These are phyloP conservation scores for Coniferiporia weirii DNA, from an alignment of 1,284 basidiomycete species.

Conservation along the genomic window DNA sequence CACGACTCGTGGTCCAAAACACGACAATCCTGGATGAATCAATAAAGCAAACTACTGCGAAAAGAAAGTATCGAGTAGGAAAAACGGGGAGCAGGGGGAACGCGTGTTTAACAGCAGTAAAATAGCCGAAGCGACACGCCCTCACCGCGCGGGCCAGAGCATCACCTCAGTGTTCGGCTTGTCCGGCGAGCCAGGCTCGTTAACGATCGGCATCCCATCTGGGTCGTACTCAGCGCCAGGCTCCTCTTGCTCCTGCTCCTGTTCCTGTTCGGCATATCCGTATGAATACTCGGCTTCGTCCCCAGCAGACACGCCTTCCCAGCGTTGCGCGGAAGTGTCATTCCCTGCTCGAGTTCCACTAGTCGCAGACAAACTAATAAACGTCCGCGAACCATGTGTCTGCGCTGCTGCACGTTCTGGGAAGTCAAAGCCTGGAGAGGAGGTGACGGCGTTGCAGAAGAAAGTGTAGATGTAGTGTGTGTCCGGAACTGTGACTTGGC, in stretches of 20 bases:
- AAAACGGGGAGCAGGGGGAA: neutral
- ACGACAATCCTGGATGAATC: neutral
- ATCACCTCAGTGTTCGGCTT: constrained; percentile 24
- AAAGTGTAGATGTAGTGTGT: constrained; percentile 16
- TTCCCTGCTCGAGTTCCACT: neutral
- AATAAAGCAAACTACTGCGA: neutral
- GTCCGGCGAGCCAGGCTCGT: constrained; percentile 26
- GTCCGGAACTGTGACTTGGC: neutral
- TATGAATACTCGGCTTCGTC: constrained; percentile 12
- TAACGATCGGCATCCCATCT: constrained; percentile 25
- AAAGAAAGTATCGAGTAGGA: neutral
- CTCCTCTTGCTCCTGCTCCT: constrained; percentile 13
- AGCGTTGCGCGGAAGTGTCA: neutral
- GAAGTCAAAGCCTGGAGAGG: constrained; percentile 14
- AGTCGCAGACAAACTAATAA: neutral
- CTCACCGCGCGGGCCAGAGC: constrained; percentile 22
- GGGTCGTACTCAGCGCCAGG: constrained; percentile 22
- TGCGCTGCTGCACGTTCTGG: neutral
- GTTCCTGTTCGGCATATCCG: constrained; percentile 10
- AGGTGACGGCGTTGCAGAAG: constrained; percentile 13
- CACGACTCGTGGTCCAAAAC: neutral
- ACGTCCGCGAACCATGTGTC: neutral
- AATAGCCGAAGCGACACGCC: neutral
- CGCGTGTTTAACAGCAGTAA: neutral
- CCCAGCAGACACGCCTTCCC: neutral